Evolutionary conservation across 306 rosid genomes (phyloP).

Genomic region (Trichosanthes truncata): DNA sequence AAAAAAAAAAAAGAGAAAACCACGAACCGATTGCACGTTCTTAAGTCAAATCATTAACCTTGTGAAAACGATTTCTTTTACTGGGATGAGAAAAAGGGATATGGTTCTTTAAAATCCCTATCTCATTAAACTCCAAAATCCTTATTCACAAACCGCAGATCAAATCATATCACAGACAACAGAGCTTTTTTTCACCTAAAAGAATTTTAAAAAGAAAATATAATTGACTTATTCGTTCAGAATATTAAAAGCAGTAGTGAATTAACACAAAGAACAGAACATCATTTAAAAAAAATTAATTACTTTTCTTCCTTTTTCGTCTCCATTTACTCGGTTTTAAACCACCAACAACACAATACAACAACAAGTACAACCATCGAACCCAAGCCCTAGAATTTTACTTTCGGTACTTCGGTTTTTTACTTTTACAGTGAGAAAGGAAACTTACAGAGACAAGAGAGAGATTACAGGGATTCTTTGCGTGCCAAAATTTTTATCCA

Average conservation of each 20-base stretch:
- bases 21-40: conserved; percentile 3
- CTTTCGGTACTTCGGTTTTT: not conserved
- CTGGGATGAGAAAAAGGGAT: not conserved
- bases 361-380: not conserved
- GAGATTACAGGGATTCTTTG: not conserved
- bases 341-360: not conserved
- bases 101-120: not conserved
- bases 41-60: not conserved
- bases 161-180: not conserved
- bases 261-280: not conserved
- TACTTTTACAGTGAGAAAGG: not conserved
- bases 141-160: not conserved
- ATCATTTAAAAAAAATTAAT: not conserved
- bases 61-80: conserved; percentile 1
- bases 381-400: not conserved
- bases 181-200: not conserved
- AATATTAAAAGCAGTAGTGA: not conserved
- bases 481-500: not conserved
- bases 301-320: not conserved
- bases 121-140: not conserved
- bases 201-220: not conserved
- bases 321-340: not conserved
- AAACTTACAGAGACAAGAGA: not conserved
- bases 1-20: not conserved
- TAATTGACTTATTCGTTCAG: not conserved